Base-by-base conservation (phyloP, 306 rosid species). In the Canavalia gladiata region DNA sequence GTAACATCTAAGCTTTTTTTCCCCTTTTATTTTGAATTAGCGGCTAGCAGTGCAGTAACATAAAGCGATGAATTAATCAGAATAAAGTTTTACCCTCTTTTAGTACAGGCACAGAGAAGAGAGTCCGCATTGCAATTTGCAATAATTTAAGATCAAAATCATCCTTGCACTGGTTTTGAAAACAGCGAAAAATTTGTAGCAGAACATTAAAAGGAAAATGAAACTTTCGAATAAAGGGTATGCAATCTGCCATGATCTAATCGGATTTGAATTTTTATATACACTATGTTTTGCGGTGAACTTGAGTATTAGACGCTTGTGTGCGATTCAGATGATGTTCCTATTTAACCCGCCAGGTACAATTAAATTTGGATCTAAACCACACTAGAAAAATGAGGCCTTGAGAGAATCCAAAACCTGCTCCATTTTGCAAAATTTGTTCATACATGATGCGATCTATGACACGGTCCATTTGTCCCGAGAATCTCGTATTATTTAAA, bases 381-480 rank as follows among this genome's bases (percentile, higher is more conserved):
- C 72, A 73, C 43, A n/a, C 72, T 55, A n/a, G 75, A 81, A 78
- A 58, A 74, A 74, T 35, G 28, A 9, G 1, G 28, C 39, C 34
- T 30, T 39, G 42, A 51, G 45, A 57, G 79, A 39, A 74, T 45
- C 50, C 72, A 75, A 72, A 76, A 71, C 72, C 87, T 81, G 83
- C 70, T 84, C 18, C 83, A 66, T 79, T 80, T 80, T 55, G 59
- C 70, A 57, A 64, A 51, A 65, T 65, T 42, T 25, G 39, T 64
- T 12, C 49, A 49, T 45, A 34, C 74, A 6, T 57, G 86, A 82
- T 88, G 76, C 78, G 89, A 86, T 88, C 84, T 81, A 83, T 86
- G 87, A 77, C 88, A 80, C 67, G 42, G 18, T 78, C 85, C 79
- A 70, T 76, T 82, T 84, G 87, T 86, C 89, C 64, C 46, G 35